Percentiles rank a stretch among this genome's conserved stretches.
phyloP scores from a whole-genome alignment of 2,329 filamentous ascomycete genomes.

The Scedosporium dehoogii region DNA sequence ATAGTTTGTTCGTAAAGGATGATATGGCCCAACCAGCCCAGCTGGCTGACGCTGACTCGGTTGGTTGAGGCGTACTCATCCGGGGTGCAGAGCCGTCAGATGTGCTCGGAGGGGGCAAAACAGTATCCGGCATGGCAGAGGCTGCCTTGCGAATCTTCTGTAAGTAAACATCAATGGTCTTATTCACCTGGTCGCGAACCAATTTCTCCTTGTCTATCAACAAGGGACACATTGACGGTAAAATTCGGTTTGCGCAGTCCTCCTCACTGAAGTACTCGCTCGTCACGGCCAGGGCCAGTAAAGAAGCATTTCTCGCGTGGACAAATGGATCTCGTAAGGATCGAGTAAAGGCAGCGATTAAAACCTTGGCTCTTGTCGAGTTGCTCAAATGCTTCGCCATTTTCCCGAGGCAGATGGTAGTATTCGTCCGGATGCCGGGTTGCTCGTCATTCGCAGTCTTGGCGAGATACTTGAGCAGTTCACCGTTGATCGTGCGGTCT shows the following conservation, averaged over 20 bases:
- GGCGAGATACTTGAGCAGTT: slow-evolving; percentile 79
- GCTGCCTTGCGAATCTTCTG: slow-evolving; percentile 72
- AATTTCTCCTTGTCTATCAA: slow-evolving; percentile 94
- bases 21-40: slow-evolving; percentile 99
- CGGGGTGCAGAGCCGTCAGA: slow-evolving; percentile 49
- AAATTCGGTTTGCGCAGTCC: slow-evolving; percentile 72
- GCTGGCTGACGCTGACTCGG: slow-evolving; percentile 46
- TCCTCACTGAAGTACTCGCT: slow-evolving; percentile 80
- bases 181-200: slow-evolving; percentile 82
- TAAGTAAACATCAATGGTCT: slow-evolving; percentile 80
- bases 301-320: slow-evolving; percentile 79
- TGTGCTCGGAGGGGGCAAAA: slow-evolving; percentile 54
- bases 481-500: slow-evolving; percentile 86
- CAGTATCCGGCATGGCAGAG: slow-evolving; percentile 68
- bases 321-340: slow-evolving; percentile 90
- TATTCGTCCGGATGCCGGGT: slow-evolving; percentile 93
- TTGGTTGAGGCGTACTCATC: slow-evolving; percentile 67
- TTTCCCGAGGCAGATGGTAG: slow-evolving; percentile 92
- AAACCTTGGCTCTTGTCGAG: slow-evolving; percentile 74
- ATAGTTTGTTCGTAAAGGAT: slow-evolving; percentile 92
- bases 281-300: slow-evolving; percentile 80
- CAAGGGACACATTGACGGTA: slow-evolving; percentile 75
- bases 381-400: slow-evolving; percentile 82
- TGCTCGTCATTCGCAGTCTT: slow-evolving; percentile 98
- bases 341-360: slow-evolving; percentile 84